Base-by-base conservation (phyloP, 1,284 basidiomycete genomes). In the Ustilago shanxiensis region DNA sequence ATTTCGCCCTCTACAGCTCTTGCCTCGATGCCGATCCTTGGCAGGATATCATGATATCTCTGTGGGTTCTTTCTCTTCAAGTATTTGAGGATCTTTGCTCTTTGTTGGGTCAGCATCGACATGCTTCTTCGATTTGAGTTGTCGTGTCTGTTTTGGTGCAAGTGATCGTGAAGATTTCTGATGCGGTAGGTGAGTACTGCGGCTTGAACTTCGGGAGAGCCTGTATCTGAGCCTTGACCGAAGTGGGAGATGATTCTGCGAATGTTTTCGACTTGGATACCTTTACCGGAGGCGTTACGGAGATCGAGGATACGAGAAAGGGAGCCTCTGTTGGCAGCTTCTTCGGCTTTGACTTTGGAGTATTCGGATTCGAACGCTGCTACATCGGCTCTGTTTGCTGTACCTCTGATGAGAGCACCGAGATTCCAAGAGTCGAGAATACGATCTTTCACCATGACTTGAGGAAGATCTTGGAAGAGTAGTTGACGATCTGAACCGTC, bases 1-100 rank as follows among this genome's bases (percentile, higher is more conserved):
- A 97, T 87, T 85, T 98, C 95, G 52, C 95, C 95, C 87, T 97
- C 95, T 6, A 98, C 93, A 26, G 92, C 91, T 74, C 89, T 89
- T 26, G 90, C 89, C 79, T 95, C 91, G 53, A 98, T 86, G 2
- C 92, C 95, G 31, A 96, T 88, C 66, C 92, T 90, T 39, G 89
- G 88, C 61, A 98, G 88, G 37, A 94, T 86, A 20, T 86, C 87
- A 68, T 93, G 91, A 83, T 96, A 98, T 63, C 93, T 90, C 69
- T 90, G 89, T 53, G 90, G 89, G 79, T 92, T 89, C 37, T 88
- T 87, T 35, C 89, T 86, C 85, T 91, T 92, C 64, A 95, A 88
- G 87, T 97, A 98, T 82, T 90, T 91, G 57, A 98, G 89, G 35
- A 95, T 88, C 80, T 91, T 93, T 9, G 93, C 93, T 58, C 95